Evolutionary conservation across 1,284 basidiomycete genomes (phyloP), one percentile per base, ranked within the genome.

Genomic region (Leccinum holopus): DNA sequence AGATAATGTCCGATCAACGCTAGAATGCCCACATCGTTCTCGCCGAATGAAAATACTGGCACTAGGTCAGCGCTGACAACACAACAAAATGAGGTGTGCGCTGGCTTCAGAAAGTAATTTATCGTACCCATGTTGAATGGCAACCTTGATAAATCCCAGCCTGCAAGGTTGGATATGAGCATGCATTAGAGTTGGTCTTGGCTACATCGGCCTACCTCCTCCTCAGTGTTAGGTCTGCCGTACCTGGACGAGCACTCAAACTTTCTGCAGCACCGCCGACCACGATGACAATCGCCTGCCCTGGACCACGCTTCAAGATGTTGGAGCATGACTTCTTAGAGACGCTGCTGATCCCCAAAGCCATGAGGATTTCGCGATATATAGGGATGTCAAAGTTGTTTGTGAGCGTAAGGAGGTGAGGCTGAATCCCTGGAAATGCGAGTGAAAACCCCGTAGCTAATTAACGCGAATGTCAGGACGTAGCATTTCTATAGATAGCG

Each of bases 221-320:
- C 73, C 88, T 84, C 65, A 99, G 77, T 2, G 96, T 98, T 75
- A 99, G 77, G 79, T 98, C 95, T 49, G 93, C 93, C 18, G 96
- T 98, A 16, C 97, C 97, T 0, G 97, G 97, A 69, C 89, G 92
- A 6, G 97, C 97, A 68, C 87, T 91, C 69, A 99, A 77, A 72
- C 91, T 94, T 80, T 99, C 97, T 7, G 95, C 90, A 0, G 97
- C 97, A 12, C 97, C 97, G 2, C 97, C 97, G 0, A 99, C 91
- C 1, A 99, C 97, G 64, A 99, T 99, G 2, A 92, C 92, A 70
- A 98, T 95, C 0, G 93, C 87, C 47, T 81, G 80, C 2, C 88
- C 87, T 1, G 88, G 82, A 1, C 74, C 74, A n/a, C 73, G 72
- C 33, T 63, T 75, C 28, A 99, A 81, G 62, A 98, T 97, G 72